Base-by-base conservation (phyloP, 345 rosid species). In the Eutrema heterophyllum region DNA sequence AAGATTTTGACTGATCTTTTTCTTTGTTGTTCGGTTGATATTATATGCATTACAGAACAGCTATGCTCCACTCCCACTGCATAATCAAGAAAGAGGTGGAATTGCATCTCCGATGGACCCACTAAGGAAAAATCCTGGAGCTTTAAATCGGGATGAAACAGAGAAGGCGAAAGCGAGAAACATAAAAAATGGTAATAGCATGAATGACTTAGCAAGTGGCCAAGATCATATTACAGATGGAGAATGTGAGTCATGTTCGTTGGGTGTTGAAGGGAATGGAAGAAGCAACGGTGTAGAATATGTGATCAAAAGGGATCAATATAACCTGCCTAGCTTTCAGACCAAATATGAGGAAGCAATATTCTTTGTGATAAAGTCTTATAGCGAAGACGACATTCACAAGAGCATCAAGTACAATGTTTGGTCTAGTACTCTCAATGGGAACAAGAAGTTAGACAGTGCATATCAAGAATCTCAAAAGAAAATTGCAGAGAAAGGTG, bases 401-500 rank as follows among this genome's bases (percentile, higher is more conserved):
- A 87, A 87, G 73, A 82, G 91, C 75, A 82, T 87, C 70, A 87
- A 87, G 56, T 87, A 87, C 82, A 87, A 81, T 78, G 91, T 87
- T 18, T 87, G 91, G 91, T 81, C 91, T 24, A 87, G 89, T 73
- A 87, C 91, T 45, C 82, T 83, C 29, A 87, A 82, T 62, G 91
- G 91, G 60, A 87, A 87, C 72, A 87, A 77, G 80, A 85, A 82
- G 76, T 70, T 87, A 35, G 84, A 83, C 80, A 74, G 4, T 77
- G 89, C 91, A 26, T 87, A 79, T 68, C 83, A 78, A 69, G 83
- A 82, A 16, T 83, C 87, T 27, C 82, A 82, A 26, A 59, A 71
- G 68, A 82, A 67, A 56, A 72, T 76, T 16, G 74, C 74, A 56
- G 83, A 74, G 69, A 73, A 79, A 58, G 67, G 81, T 53, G 70